Evolutionary conservation across 768 basidiomycete species (phyloP).

Genomic region (Pulveroboletus sp.): DNA sequence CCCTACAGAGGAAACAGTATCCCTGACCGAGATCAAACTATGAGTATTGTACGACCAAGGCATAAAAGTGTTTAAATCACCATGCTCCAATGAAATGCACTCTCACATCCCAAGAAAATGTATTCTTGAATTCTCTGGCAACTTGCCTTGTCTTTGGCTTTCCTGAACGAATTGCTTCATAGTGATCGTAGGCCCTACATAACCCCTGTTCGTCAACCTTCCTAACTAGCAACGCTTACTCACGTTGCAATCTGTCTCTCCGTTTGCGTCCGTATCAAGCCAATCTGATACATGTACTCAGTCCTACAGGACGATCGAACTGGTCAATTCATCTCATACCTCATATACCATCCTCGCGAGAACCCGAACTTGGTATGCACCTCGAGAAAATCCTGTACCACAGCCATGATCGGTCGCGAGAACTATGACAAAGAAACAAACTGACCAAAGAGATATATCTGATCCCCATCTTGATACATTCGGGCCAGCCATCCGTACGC

Average conservation of each 20-base stretch:
- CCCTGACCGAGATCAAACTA: neutral
- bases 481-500: conserved; percentile 1
- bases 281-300: neutral
- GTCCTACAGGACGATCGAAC: no score
- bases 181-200: conserved; percentile 18
- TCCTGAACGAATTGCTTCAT: conserved; percentile 10
- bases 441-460: conserved; percentile 36
- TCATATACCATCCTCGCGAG: neutral
- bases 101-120: conserved; percentile 39
- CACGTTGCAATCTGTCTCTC: no score
- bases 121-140: conserved; percentile 37
- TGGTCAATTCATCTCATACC: neutral
- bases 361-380: neutral
- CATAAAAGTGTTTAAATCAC: conserved; percentile 25
- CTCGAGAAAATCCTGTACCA: neutral
- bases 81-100: conserved; percentile 53
- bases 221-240: no score
- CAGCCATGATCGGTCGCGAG: neutral
- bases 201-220: no score
- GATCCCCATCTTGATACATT: conserved; percentile 6
- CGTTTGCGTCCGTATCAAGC: neutral
- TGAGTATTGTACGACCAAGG: no score
- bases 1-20: neutral
- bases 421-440: neutral
- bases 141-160: conserved; percentile 17